Percentiles rank a stretch among this genome's conserved stretches.
These are phyloP conservation scores for Eucalyptus paniculata DNA, from an alignment of 345 rosid genomes.

Conservation along the genomic window DNA sequence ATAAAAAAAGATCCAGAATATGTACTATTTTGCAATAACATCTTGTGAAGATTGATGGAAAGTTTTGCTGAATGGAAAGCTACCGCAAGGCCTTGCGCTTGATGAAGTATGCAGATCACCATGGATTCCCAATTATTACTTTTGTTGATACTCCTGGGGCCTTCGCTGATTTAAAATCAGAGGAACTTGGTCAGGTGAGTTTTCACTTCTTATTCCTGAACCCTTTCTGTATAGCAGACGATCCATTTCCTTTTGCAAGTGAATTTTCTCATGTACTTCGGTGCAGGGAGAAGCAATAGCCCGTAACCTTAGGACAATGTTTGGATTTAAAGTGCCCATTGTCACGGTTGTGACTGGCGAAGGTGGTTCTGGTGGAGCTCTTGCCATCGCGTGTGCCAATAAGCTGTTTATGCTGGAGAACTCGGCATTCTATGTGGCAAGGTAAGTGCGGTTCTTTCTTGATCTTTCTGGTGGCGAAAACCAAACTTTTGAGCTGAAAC, in stretches of 20 bases:
- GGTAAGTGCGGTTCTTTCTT: slow-evolving; percentile 22
- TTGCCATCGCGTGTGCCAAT: slow-evolving; percentile 96
- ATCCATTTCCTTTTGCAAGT: background rate
- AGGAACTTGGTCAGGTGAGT: slow-evolving; percentile 23
- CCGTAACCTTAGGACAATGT: slow-evolving; percentile 83
- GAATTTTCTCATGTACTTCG: background rate
- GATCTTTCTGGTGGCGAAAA: background rate
- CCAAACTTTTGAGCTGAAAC: background rate
- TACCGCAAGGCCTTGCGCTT: slow-evolving; percentile 17
- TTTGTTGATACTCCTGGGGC: slow-evolving; percentile 27
- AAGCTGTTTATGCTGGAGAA: slow-evolving; percentile 91
- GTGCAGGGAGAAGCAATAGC: slow-evolving; percentile 98
- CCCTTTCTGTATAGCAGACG: background rate
- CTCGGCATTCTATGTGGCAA: slow-evolving; percentile 90
- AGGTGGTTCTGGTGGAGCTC: slow-evolving; percentile 99
- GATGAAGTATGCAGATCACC: slow-evolving; percentile 22
- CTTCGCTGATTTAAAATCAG: slow-evolving; percentile 27
- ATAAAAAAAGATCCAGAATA: background rate
- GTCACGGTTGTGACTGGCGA: slow-evolving; percentile 89
- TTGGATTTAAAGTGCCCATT: slow-evolving; percentile 87
- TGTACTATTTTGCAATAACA: background rate
- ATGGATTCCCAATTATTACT: slow-evolving; percentile 19
- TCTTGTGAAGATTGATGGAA: background rate
- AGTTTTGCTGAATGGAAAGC: background rate
- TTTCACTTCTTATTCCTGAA: background rate